Evolutionary conservation across 768 basidiomycete genomes (phyloP).

Genomic region (Porphyrellus cyaneotinctus): DNA sequence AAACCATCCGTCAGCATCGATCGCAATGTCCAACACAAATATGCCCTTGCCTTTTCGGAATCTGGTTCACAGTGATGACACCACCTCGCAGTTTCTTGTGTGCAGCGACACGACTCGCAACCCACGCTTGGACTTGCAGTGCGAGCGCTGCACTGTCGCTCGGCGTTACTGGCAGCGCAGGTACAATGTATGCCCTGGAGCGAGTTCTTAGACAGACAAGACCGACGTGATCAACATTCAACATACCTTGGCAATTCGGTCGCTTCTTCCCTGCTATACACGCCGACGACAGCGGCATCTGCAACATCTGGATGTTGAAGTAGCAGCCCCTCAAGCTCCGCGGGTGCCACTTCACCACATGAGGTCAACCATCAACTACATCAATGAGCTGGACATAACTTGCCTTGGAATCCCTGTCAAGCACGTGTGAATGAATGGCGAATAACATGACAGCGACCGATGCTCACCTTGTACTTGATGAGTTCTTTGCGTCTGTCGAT

Average conservation of each 20-base stretch:
- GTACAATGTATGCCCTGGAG: constrained; percentile 56
- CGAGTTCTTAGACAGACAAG: background rate
- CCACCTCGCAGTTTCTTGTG: constrained; percentile 81
- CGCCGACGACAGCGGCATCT: constrained; percentile 79
- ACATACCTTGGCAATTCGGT: constrained; percentile 75
- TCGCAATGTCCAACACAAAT: background rate
- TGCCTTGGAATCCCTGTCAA: constrained; percentile 70
- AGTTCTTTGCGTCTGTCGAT: constrained; percentile 73
- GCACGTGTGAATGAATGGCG: background rate
- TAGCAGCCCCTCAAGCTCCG: constrained; percentile 77
- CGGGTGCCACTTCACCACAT: constrained; percentile 67
- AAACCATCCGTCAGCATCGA: background rate
- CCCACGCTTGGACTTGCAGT: constrained; percentile 59
- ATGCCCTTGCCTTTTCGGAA: constrained; percentile 32
- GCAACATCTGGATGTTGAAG: constrained; percentile 71
- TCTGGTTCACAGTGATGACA: constrained; percentile 52
- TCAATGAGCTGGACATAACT: constrained; percentile 2
- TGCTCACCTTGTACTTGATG: constrained; percentile 64
- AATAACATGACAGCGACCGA: too few species aligned
- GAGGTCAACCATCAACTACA: too few species aligned
- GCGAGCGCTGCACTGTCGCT: constrained; percentile 34
- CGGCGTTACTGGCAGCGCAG: constrained; percentile 19
- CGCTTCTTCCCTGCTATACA: constrained; percentile 59
- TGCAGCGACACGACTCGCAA: constrained; percentile 58
- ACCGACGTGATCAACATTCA: background rate